phyloP scores from a whole-genome alignment of 1,139 yeast genomes.

The Petasospora rhodanensis region DNA sequence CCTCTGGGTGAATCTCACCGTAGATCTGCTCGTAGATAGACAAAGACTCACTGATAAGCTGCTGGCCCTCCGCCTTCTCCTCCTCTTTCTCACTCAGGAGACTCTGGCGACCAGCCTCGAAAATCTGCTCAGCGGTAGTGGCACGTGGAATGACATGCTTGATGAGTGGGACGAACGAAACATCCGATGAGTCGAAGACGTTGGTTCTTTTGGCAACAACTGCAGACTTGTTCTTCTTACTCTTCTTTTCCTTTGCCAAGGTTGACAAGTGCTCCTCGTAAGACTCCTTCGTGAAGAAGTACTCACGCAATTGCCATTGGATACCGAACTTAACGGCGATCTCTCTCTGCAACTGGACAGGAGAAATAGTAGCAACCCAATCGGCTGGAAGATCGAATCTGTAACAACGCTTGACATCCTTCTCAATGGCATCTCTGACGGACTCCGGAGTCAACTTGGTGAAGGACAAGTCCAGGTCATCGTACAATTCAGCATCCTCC shows the following conservation, averaged over 20 bases:
- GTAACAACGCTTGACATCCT: conserved; percentile 57
- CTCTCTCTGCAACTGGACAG: conserved; percentile 58
- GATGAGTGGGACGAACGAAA: conserved; percentile 68
- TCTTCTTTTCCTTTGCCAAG: conserved; percentile 31
- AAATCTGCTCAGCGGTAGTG: conserved; percentile 68
- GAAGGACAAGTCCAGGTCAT: conserved; percentile 41
- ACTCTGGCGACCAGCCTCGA: conserved; percentile 62
- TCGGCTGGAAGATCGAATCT: conserved; percentile 50
- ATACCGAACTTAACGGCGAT: conserved; percentile 78
- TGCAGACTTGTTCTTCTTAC: conserved; percentile 33
- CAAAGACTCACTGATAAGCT: conserved; percentile 64
- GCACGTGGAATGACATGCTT: conserved; percentile 69
- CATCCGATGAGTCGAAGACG: conserved; percentile 56
- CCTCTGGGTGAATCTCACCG: conserved; percentile 76
- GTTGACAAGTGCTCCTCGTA: conserved; percentile 34
- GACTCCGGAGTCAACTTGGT: conserved; percentile 40
- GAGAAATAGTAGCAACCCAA: conserved; percentile 38
- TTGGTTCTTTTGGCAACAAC: conserved; percentile 16
- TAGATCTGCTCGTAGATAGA: conserved; percentile 78
- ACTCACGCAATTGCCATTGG: conserved; percentile 59
- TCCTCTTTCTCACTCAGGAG: conserved; percentile 34
- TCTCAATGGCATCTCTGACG: conserved; percentile 40
- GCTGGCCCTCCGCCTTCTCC: conserved; percentile 46
- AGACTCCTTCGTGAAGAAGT: conserved; percentile 34
- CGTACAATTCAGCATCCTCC: conserved; percentile 40